Evolutionary conservation across 106 monocot species (phyloP), one percentile per base, ranked within the genome.

Genomic region (Apostasia ramifera): DNA sequence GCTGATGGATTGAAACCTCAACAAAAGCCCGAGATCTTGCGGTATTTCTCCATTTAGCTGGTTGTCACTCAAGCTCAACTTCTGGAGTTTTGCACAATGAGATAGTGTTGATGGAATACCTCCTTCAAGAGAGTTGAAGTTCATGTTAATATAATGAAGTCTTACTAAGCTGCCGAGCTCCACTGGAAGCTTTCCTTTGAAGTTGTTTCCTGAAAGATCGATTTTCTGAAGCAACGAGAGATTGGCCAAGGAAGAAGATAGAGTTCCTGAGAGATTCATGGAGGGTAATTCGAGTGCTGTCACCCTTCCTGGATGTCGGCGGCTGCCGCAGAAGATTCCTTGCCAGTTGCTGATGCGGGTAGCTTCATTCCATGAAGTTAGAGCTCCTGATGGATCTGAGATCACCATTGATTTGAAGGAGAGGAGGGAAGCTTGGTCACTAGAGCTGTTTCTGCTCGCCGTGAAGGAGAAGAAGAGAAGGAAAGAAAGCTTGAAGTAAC

Each of bases 221-320:
- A 83, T 41, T 1, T 14, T 41, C 15, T 13, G 14, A 47, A 83
- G 79, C 69, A 76, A 79, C 42, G 79, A 64, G 68, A 83, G 79
- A 57, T 79, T 83, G 6, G 61, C 50, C 1, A 79, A 42, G 13
- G 68, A 79, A 4, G 83, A 71, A 0, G 76, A 58, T 4, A 81
- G 8, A 1, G 14, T 12, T 6, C 81, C 81, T 1, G 60, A 14
- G 6, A 81, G 67, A 61, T 61, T 61, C 3, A 72, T 40, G 26
- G 67, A 76, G 53, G 2, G 47, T 11, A 81, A 46, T 5, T 50
- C 8, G 40, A 81, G 55, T 2, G 60, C 26, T 8, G 70, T 68
- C n/a, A 81, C 81, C 53, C 81, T 47, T 0, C 26, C 40, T 5
- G 76, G 66, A 44, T 72, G 70, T 6, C 41, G 14, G 14, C 7